A percentile compares a stretch with the other conserved stretches of the same genome.
Evolutionary conservation across 805 yeast genomes (phyloP).

Genomic region (Candida peoriensis): DNA sequence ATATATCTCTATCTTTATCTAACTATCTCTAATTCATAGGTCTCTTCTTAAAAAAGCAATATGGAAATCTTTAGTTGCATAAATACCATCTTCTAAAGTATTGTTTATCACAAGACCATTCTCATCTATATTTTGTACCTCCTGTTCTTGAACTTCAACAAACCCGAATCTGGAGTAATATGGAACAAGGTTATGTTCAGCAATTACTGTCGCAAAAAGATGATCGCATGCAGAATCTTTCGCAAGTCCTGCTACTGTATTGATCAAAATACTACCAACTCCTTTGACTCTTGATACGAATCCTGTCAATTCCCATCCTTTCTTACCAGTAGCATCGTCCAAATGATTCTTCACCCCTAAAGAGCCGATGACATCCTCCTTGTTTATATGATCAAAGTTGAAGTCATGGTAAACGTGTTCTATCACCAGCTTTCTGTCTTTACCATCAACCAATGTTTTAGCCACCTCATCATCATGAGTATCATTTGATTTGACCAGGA

Average conservation of each 20-base stretch:
- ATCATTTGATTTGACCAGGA: conserved; percentile 5
- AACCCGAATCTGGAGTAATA: conserved; percentile 18
- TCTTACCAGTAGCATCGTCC: not conserved
- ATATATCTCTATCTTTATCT: not conserved
- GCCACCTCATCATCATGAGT: not conserved
- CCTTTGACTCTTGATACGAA: conserved; percentile 18
- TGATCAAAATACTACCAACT: conserved; percentile 15
- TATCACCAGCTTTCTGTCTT: too few relatives aligned
- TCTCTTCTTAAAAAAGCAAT: conserved; percentile 13
- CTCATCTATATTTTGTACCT: conserved; percentile 11
- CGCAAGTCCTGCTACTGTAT: conserved; percentile 2
- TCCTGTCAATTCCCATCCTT: conserved; percentile 16
- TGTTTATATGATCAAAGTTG: not conserved
- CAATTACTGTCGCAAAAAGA: conserved; percentile 14
- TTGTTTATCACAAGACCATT: conserved; percentile 17
- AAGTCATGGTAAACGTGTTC: too few relatives aligned
- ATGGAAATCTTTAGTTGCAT: conserved; percentile 18
- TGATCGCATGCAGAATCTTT: not conserved
- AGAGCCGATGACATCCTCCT: conserved; percentile 1
- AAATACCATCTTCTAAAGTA: conserved; percentile 15
- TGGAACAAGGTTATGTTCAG: conserved; percentile 14
- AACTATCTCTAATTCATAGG: not conserved
- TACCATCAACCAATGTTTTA: not conserved
- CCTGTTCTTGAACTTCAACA: conserved; percentile 9
- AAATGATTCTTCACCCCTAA: not conserved